A percentile compares a stretch with the other conserved stretches of the same genome.
Evolutionary conservation across 2,329 filamentous ascomycete genomes (phyloP).

Genomic region (Emmonsiellopsis sp.): DNA sequence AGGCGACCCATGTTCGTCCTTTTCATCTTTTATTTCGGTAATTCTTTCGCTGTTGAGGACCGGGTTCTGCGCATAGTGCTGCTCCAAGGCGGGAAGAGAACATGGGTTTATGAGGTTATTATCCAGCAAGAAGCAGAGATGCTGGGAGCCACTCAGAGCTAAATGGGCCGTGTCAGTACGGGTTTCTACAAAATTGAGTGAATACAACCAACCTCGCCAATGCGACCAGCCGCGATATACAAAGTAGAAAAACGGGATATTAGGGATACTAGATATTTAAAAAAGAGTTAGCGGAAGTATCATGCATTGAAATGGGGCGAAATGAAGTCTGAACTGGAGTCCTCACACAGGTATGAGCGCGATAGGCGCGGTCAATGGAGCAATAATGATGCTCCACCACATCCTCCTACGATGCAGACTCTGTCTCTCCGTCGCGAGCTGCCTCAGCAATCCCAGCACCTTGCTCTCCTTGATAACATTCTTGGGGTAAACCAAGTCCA

Average conservation of each 20-base stretch:
- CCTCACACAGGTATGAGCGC: constrained; percentile 75
- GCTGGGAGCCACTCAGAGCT: constrained; percentile 73
- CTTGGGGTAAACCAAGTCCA: constrained; percentile 60
- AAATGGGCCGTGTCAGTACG: constrained; percentile 7
- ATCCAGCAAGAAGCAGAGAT: constrained; percentile 70
- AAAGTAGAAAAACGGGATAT: constrained; percentile 95
- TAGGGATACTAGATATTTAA: constrained; percentile 58
- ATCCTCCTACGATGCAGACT: constrained; percentile 65
- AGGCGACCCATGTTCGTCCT: constrained; percentile 1
- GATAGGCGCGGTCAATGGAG: constrained; percentile 76
- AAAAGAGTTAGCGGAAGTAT: neutral
- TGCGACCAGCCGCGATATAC: constrained; percentile 84
- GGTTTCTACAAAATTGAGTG: constrained; percentile 13
- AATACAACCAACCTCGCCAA: constrained; percentile 49
- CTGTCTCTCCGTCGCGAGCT: constrained; percentile 71
- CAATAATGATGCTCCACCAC: constrained; percentile 69
- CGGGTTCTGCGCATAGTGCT: constrained; percentile 53
- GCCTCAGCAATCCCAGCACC: constrained; percentile 56
- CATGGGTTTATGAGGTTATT: constrained; percentile 59
- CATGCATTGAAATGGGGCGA: neutral
- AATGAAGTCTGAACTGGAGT: neutral
- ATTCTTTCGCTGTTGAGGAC: constrained; percentile 7
- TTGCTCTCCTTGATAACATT: constrained; percentile 55
- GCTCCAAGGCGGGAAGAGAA: constrained; percentile 61
- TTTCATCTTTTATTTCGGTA: neutral